Evolutionary conservation across 768 basidiomycete species (phyloP), one percentile per base, ranked within the genome.

Genomic region (Leccinum pellstonianum): DNA sequence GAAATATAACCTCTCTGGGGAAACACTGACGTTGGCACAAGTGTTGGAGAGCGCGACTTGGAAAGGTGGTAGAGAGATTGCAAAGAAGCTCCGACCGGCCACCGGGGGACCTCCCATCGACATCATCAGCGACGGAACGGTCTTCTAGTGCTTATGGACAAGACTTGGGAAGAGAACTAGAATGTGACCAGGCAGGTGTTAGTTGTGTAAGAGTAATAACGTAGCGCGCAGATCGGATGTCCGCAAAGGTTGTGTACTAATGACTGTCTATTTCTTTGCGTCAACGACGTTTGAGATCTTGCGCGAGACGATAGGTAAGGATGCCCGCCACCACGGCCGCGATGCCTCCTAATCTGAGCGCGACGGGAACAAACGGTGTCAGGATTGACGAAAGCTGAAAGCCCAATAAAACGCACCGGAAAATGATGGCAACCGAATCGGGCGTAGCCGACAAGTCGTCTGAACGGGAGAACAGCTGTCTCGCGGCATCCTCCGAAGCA

Each of bases 61-160:
- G 96, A 96, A 95, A 69, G 94, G 93, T 1, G 96, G 96, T 4
- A 79, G 96, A 4, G 93, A 96, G 75, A 91, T 98, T 41, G 96
- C 96, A 3, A 90, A 86, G 70, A 73, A 79, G 70, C 86, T 83
- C 71, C 77, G 95, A 5, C 89, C 87, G 0, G 77, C 80, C 47
- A 86, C 84, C 0, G 86, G 90, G 7, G 93, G 93, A 1, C 93
- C 92, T 0, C 91, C 91, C 1, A 90, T 94, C 66, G 91, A 91
- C 60, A 92, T 93, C 58, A 81, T 86, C 60, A 92, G 90, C 60
- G 91, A 93, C 61, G 91, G 91, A 3, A 93, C 91, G 1, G 83
- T 93, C 5, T 92, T 93, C 67, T 93, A 64, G 66, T 37, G 17
- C 15, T 21, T 5, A 38, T 53, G 52, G 5, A 35, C n/a, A 23